phyloP scores from a whole-genome alignment of 2,329 filamentous ascomycete species.

The Trichoderma asperellum region DNA sequence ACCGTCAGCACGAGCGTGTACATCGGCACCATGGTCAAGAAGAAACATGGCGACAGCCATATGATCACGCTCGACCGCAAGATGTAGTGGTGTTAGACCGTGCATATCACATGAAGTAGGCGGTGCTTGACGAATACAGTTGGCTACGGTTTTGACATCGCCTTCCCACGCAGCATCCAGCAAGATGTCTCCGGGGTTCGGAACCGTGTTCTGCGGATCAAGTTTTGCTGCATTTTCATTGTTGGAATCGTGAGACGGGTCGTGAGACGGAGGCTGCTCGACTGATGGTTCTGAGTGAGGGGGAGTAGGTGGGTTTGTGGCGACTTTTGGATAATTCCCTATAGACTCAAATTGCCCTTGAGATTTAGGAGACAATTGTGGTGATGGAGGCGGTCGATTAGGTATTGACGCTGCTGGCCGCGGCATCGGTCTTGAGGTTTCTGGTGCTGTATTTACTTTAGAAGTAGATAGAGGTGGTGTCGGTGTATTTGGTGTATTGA shows the following conservation, averaged over 20 bases:
- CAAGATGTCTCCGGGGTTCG: constrained; percentile 35
- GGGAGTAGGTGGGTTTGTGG: constrained; percentile 17
- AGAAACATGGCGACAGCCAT: constrained; percentile 43
- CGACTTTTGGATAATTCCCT: neutral
- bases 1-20: constrained; percentile 37
- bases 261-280: constrained; percentile 9
- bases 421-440: constrained; percentile 6
- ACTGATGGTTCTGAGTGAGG: constrained; percentile 19
- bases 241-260: neutral
- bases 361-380: constrained; percentile 8
- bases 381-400: constrained; percentile 18
- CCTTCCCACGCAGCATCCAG: constrained; percentile 43
- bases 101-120: constrained; percentile 37
- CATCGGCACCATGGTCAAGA: constrained; percentile 37
- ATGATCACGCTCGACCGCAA: constrained; percentile 40
- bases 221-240: neutral
- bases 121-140: constrained; percentile 35
- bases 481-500: constrained; percentile 16
- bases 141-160: constrained; percentile 35
- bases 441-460: neutral
- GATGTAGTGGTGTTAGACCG: constrained; percentile 40
- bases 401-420: neutral
- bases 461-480: neutral
- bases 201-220: neutral
- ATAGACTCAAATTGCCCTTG: constrained; percentile 8